Evolutionary conservation across 2,329 filamentous ascomycete genomes (phyloP).

Genomic region (Neofusicoccum laricinum): DNA sequence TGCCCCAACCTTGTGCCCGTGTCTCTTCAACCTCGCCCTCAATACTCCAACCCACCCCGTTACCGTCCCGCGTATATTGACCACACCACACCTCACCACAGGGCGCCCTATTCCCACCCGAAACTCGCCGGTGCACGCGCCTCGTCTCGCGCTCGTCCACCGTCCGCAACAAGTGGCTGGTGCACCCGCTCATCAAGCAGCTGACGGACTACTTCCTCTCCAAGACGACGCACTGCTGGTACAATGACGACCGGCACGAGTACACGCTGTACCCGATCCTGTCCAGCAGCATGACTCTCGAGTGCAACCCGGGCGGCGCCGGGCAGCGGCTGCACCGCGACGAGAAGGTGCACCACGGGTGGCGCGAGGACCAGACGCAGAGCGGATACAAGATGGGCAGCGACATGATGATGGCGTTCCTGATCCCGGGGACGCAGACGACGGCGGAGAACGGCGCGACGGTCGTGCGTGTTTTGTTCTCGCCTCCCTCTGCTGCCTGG

Average conservation of each 20-base stretch:
- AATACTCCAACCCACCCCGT: no score
- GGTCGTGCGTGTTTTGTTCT: slow-evolving; percentile 17
- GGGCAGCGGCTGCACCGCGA: slow-evolving; percentile 41
- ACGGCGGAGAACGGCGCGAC: slow-evolving; percentile 44
- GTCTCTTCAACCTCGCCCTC: no score
- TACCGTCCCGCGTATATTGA: no score
- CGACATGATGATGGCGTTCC: slow-evolving; percentile 19
- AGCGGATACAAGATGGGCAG: slow-evolving; percentile 17
- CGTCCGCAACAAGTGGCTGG: slow-evolving; percentile 21
- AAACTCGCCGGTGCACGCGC: slow-evolving; percentile 23
- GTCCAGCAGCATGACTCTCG: background rate
- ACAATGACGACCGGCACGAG: slow-evolving; percentile 4
- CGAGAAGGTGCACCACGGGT: slow-evolving; percentile 30
- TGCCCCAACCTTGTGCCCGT: background rate
- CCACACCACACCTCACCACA: background rate
- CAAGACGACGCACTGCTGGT: slow-evolving; percentile 7
- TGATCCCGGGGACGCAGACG: slow-evolving; percentile 24
- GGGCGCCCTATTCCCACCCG: slow-evolving; percentile 22
- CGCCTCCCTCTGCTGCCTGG: no score
- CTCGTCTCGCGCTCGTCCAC: slow-evolving; percentile 21
- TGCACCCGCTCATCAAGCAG: slow-evolving; percentile 18
- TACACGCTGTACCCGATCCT: slow-evolving; percentile 13
- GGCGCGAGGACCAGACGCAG: slow-evolving; percentile 35
- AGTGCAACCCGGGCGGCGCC: slow-evolving; percentile 39
- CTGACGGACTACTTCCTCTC: slow-evolving; percentile 3